These are phyloP conservation scores for Coemansia sp. DNA, from an alignment of 192 early-diverging fungal species.

Conservation along the genomic window DNA sequence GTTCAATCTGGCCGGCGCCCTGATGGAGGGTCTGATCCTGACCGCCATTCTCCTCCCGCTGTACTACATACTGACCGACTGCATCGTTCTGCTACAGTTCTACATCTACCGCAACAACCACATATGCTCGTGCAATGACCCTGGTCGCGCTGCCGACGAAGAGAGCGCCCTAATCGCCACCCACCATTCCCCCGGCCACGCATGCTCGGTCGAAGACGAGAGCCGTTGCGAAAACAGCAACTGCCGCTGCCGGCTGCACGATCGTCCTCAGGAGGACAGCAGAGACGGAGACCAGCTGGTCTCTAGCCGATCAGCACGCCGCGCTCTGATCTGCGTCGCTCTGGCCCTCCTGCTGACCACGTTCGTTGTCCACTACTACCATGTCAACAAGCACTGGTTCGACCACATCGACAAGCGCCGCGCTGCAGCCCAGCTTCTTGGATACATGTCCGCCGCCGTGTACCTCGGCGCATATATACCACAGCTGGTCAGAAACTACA, in stretches of 20 bases:
- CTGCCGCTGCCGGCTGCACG: not conserved
- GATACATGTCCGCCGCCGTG: slow-evolving; percentile 67
- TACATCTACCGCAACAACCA: slow-evolving; percentile 54
- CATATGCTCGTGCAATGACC: not conserved
- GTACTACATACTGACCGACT: slow-evolving; percentile 71
- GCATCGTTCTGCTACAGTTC: slow-evolving; percentile 63
- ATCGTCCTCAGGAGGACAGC: not conserved
- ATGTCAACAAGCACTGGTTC: slow-evolving; percentile 15
- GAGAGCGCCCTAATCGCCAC: slow-evolving; percentile 6
- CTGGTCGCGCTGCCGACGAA: slow-evolving; percentile 3
- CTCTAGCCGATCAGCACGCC: not conserved
- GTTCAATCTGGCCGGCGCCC: slow-evolving; percentile 65
- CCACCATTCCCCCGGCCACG: not conserved
- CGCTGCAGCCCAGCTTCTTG: slow-evolving; percentile 58
- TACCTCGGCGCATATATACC: slow-evolving; percentile 73
- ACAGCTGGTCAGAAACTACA: slow-evolving; percentile 72
- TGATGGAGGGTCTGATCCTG: slow-evolving; percentile 62
- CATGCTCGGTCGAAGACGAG: slow-evolving; percentile 1
- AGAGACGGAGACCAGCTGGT: not conserved
- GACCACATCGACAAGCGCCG: slow-evolving; percentile 23
- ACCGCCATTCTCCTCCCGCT: slow-evolving; percentile 67
- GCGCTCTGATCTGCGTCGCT: not conserved
- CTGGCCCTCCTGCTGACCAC: not conserved
- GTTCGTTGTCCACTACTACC: slow-evolving; percentile 7
- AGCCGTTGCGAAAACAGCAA: not conserved